phyloP scores from a whole-genome alignment of 768 basidiomycete genomes.

The Amanita rimosa region DNA sequence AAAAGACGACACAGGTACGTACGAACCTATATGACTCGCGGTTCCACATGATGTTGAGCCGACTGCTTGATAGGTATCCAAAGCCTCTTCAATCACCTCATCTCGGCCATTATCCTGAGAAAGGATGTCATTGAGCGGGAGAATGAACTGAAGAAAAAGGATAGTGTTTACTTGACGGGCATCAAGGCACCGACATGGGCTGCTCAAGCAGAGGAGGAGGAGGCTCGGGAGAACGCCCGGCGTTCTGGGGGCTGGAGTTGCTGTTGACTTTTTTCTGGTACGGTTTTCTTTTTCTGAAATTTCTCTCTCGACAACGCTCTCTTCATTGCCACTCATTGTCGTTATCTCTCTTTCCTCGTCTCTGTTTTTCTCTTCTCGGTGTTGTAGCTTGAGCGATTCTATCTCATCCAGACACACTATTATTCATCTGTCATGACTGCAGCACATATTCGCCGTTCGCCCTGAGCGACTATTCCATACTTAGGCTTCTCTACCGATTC shows the following conservation, averaged over 20 bases:
- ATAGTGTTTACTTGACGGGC: conserved; percentile 71
- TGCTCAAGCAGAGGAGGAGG: conserved; percentile 73
- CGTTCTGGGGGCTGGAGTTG: conserved; percentile 57
- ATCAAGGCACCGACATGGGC: conserved; percentile 61
- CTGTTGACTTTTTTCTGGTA: conserved; percentile 34
- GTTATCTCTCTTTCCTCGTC: conserved; percentile 8
- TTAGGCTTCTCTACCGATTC: conserved; percentile 15
- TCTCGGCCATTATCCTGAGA: conserved; percentile 65
- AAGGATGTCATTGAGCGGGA: conserved; percentile 76
- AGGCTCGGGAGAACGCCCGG: conserved; percentile 45
- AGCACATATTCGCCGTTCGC: conserved; percentile 1
- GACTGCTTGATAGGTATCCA: conserved; percentile 52
- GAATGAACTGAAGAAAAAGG: conserved; percentile 68
- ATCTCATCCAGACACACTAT: conserved; percentile 8
- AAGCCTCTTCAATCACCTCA: conserved; percentile 69
- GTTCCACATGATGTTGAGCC: conserved; percentile 7
- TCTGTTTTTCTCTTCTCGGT: conserved; percentile 10
- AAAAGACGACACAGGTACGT: conserved; percentile 74
- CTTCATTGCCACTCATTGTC: conserved; percentile 13
- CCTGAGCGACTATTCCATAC: conserved; percentile 10
- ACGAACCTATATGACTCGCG: conserved; percentile 8
- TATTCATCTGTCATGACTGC: conserved; percentile 2
- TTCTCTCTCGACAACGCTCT: conserved; percentile 11
- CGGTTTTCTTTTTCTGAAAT: conserved; percentile 1
- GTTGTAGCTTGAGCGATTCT: conserved; percentile 9